These are phyloP conservation scores for Monosporozyma servazzii DNA, from an alignment of 805 yeast genomes.

Conservation along the genomic window DNA sequence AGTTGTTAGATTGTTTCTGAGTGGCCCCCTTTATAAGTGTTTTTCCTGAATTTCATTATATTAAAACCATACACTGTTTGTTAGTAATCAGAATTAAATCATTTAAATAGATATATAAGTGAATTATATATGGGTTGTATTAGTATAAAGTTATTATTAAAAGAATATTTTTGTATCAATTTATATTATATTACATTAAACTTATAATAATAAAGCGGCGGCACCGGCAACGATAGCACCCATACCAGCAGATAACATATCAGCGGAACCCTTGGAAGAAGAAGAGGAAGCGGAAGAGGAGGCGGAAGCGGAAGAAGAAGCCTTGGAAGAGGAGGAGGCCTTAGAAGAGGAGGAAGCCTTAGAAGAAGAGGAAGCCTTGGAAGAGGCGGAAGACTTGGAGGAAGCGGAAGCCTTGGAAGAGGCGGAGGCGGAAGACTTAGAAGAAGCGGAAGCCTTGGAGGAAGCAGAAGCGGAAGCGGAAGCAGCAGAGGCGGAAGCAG, in stretches of 20 bases:
- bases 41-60: too few species aligned
- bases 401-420: slow-evolving; percentile 7
- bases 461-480: slow-evolving; percentile 6
- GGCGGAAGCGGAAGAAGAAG: slow-evolving; percentile 8
- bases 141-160: neutral
- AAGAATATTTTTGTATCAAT: neutral
- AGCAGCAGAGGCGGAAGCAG: slow-evolving; percentile 8
- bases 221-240: slow-evolving; percentile 17
- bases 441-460: slow-evolving; percentile 5
- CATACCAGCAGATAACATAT: slow-evolving; percentile 10
- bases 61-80: too few species aligned
- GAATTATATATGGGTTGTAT: neutral
- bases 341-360: slow-evolving; percentile 5
- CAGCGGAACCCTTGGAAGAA: slow-evolving; percentile 8
- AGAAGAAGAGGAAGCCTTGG: slow-evolving; percentile 7
- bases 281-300: slow-evolving; percentile 5
- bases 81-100: too few species aligned
- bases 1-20: too few species aligned
- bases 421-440: slow-evolving; percentile 7
- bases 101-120: too few species aligned
- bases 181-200: slow-evolving; percentile 1
- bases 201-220: slow-evolving; percentile 14
- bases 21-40: too few species aligned
- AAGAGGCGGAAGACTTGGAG: slow-evolving; percentile 7
- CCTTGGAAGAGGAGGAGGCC: slow-evolving; percentile 6